These are phyloP conservation scores for Globisporangium megalacanthum DNA, from an alignment of 352 stramenopile species.

Conservation along the genomic window DNA sequence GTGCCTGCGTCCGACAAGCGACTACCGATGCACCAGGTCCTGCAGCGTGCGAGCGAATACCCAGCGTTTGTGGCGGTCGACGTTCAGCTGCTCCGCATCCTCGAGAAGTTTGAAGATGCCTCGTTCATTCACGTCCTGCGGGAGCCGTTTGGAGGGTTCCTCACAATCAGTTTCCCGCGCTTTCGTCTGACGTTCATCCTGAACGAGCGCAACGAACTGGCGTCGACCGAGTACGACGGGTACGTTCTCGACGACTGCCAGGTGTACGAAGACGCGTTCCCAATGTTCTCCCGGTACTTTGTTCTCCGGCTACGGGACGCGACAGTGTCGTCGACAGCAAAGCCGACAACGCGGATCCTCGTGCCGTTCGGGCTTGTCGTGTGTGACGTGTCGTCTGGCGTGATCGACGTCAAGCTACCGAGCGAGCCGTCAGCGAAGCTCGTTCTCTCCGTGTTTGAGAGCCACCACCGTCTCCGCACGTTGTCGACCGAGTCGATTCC, in stretches of 20 bases:
- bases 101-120: constrained; percentile 39
- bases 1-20: constrained; percentile 24
- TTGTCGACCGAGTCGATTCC: constrained; percentile 34
- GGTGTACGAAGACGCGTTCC: constrained; percentile 34
- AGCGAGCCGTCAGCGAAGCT: constrained; percentile 11
- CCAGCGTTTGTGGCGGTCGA: constrained; percentile 20
- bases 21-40: constrained; percentile 10
- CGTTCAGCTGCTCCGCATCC: constrained; percentile 3
- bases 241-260: constrained; percentile 30
- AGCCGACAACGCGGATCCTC: constrained; percentile 20
- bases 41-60: constrained; percentile 15
- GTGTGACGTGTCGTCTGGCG: not conserved
- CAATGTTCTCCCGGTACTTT: constrained; percentile 33
- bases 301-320: constrained; percentile 16
- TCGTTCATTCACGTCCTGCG: constrained; percentile 28
- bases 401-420: constrained; percentile 20
- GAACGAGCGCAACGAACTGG: constrained; percentile 11
- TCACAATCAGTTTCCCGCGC: constrained; percentile 39
- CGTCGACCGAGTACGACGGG: constrained; percentile 31
- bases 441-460: constrained; percentile 20
- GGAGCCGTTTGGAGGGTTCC: not conserved
- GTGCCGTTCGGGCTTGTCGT: constrained; percentile 27
- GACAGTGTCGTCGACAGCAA: constrained; percentile 14
- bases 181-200: constrained; percentile 35
- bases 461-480: constrained; percentile 24